phyloP scores from a whole-genome alignment of 805 yeast genomes.

The Cyberlindnera saturnus region DNA sequence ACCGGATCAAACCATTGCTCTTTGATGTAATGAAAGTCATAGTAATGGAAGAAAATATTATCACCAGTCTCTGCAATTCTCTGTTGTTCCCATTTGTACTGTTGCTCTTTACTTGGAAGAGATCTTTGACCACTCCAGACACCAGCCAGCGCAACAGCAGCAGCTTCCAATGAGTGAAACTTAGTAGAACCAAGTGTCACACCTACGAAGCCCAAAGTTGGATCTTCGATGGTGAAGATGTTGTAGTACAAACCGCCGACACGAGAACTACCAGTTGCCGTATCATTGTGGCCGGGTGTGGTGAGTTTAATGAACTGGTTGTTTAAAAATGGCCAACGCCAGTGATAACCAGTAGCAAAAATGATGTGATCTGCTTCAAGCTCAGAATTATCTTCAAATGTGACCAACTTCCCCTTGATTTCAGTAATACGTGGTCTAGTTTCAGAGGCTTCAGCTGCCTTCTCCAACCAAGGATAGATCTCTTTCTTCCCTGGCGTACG shows the following conservation, averaged over 20 bases:
- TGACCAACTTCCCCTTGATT: conserved; percentile 22
- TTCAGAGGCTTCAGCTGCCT: conserved; percentile 3
- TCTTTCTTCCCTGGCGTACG: conserved; percentile 5
- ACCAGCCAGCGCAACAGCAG: conserved; percentile 48
- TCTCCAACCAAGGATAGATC: conserved; percentile 3
- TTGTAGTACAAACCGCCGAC: conserved; percentile 38
- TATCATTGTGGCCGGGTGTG: conserved; percentile 12
- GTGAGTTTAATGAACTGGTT: conserved; percentile 21
- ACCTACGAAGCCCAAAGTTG: conserved; percentile 39
- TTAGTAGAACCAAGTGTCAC: conserved; percentile 32
- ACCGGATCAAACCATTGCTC: conserved; percentile 6
- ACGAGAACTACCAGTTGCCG: conserved; percentile 4
- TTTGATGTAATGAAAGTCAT: conserved; percentile 1
- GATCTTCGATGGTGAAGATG: conserved; percentile 38
- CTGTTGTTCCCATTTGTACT: conserved; percentile 28
- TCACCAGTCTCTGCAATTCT: conserved; percentile 22
- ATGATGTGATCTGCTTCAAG: conserved; percentile 45
- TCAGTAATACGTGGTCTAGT: conserved; percentile 2
- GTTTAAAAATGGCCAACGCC: conserved; percentile 25
- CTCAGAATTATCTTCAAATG: conserved; percentile 38
- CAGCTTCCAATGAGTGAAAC: conserved; percentile 43
- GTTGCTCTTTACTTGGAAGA: conserved; percentile 36
- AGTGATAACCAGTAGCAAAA: conserved; percentile 65
- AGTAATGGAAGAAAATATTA: conserved; percentile 3
- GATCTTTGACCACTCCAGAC: conserved; percentile 36